phyloP scores from a whole-genome alignment of 257 asterid genomes.

The Rubia yunnanensis region DNA sequence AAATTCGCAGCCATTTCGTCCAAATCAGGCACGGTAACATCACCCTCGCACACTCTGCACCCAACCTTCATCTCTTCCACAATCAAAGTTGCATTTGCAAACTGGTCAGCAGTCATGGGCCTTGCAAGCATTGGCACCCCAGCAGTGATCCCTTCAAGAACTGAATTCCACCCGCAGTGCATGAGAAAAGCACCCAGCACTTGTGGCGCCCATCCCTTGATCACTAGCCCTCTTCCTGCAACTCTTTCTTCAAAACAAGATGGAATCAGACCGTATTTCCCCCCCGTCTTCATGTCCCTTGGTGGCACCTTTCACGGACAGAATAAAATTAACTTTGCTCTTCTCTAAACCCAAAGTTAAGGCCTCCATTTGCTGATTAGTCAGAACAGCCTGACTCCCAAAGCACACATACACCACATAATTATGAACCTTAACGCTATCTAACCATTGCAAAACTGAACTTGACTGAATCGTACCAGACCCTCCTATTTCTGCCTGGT shows the following conservation, averaged over 20 bases:
- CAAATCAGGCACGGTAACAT: constrained; percentile 26
- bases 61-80: constrained; percentile 52
- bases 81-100: constrained; percentile 40
- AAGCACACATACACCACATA: constrained; percentile 61
- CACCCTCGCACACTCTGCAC: constrained; percentile 54
- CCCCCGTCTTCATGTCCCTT: constrained; percentile 35
- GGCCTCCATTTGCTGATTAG: constrained; percentile 48
- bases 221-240: constrained; percentile 49
- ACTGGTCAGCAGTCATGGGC: constrained; percentile 90
- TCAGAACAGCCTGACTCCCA: constrained; percentile 69
- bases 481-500: constrained; percentile 34
- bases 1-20: constrained; percentile 29
- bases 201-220: constrained; percentile 79
- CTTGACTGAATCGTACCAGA: constrained; percentile 20
- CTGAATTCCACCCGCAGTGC: constrained; percentile 80
- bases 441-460: constrained; percentile 46
- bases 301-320: constrained; percentile 44
- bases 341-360: constrained; percentile 42
- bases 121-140: constrained; percentile 67
- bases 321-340: constrained; percentile 42
- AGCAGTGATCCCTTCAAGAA: constrained; percentile 36
- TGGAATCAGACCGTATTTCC: constrained; percentile 38
- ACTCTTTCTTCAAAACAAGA: constrained; percentile 56
- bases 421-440: constrained; percentile 28
- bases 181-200: constrained; percentile 35